These are phyloP conservation scores for Penicillium corylophilum DNA, from an alignment of 2,329 filamentous ascomycete species.

Conservation along the genomic window DNA sequence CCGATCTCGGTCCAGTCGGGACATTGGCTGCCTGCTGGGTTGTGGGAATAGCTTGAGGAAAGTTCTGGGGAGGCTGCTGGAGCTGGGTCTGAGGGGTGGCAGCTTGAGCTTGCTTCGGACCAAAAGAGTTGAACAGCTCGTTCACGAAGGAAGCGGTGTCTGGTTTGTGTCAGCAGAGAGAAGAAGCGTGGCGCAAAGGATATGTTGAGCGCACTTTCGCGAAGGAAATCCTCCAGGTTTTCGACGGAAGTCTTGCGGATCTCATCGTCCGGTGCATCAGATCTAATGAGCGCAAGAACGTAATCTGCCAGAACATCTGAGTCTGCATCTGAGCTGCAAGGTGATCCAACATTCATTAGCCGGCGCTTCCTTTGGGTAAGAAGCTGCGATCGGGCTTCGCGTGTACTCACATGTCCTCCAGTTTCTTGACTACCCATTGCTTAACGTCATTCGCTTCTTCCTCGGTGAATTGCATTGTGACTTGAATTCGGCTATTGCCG, in stretches of 20 bases:
- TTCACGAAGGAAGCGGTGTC: conserved; percentile 56
- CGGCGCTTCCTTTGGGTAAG: neutral
- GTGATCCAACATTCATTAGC: conserved; percentile 8
- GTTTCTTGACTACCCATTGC: conserved; percentile 57
- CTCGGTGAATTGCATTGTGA: conserved; percentile 55
- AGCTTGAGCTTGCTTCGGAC: conserved; percentile 42
- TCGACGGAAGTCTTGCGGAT: conserved; percentile 55
- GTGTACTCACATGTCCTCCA: conserved; percentile 56
- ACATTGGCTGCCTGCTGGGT: conserved; percentile 24
- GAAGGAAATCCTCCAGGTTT: conserved; percentile 59
- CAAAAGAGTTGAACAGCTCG: conserved; percentile 54
- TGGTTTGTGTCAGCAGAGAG: conserved; percentile 27
- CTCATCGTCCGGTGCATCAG: conserved; percentile 55
- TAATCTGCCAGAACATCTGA: conserved; percentile 62
- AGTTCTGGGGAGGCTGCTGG: conserved; percentile 22
- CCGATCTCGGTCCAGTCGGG: conserved; percentile 21
- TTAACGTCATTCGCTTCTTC: conserved; percentile 55
- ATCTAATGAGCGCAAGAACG: conserved; percentile 58
- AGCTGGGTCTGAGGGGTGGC: conserved; percentile 22
- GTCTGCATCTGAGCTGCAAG: conserved; percentile 59
- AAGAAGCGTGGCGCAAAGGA: conserved; percentile 16
- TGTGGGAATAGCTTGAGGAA: conserved; percentile 22
- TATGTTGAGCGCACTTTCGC: conserved; percentile 45
- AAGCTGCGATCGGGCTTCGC: neutral
- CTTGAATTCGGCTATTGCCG: neutral